Conservation (phyloP, 805 yeast species). For the Nakazawaea holstii region DNA sequence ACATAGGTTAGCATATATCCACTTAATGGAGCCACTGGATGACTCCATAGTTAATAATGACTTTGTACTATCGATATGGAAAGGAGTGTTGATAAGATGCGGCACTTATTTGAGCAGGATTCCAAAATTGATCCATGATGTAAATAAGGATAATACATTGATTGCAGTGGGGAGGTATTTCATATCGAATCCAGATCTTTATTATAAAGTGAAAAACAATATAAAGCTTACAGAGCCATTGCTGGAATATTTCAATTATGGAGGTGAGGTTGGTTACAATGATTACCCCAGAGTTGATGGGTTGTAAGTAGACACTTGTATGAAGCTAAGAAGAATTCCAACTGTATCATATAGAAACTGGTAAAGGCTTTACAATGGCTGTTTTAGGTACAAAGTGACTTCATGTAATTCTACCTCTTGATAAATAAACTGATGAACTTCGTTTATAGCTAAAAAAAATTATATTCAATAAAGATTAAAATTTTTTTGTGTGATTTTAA, state of each 20-base stretch:
- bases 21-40: slow-evolving; percentile 29
- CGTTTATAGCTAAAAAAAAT: no score
- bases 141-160: slow-evolving; percentile 29
- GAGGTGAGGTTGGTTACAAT: slow-evolving; percentile 26
- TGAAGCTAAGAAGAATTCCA: no score
- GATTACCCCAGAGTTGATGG: slow-evolving; percentile 10
- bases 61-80: slow-evolving; percentile 36
- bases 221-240: slow-evolving; percentile 23
- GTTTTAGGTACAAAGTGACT: no score
- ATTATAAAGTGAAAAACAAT: slow-evolving; percentile 27
- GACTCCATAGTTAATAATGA: slow-evolving; percentile 24
- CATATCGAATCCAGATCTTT: slow-evolving; percentile 35
- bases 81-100: slow-evolving; percentile 36
- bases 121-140: slow-evolving; percentile 10
- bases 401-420: no score
- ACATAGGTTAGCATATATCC: slow-evolving; percentile 28
- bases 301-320: neutral
- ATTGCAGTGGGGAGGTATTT: slow-evolving; percentile 31
- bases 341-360: no score
- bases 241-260: slow-evolving; percentile 26
- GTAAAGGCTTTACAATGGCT: no score
- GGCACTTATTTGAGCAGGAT: slow-evolving; percentile 22
- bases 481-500: no score
- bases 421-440: no score
- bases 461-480: no score